Evolutionary conservation across 2,329 filamentous ascomycete genomes (phyloP).

Genomic region (Leptographium procerum): DNA sequence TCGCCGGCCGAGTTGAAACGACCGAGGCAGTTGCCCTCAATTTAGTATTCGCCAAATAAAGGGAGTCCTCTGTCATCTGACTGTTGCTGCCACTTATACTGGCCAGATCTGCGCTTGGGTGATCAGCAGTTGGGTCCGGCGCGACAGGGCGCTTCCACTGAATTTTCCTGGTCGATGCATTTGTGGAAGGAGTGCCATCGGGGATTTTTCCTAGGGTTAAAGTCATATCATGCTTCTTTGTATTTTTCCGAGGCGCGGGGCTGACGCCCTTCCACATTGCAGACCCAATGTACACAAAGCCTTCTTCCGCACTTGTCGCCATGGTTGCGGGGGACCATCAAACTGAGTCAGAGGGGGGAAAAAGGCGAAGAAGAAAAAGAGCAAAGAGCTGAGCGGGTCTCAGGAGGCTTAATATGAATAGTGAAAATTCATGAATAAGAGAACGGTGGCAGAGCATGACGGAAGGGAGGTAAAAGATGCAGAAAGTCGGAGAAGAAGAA

Average conservation of each 20-base stretch:
- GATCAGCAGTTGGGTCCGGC: no score
- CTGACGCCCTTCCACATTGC: not conserved
- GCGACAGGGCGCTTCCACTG: constrained; percentile 1
- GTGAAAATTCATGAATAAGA: not conserved
- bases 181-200: no score
- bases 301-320: not conserved
- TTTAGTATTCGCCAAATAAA: no score
- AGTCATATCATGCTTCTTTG: not conserved
- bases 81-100: not conserved
- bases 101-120: no score
- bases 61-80: not conserved
- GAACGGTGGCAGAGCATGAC: no score
- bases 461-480: not conserved
- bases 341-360: not conserved
- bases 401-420: not conserved
- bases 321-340: not conserved
- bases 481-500: not conserved
- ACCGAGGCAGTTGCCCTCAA: not conserved
- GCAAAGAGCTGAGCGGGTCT: no score
- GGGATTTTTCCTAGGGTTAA: not conserved
- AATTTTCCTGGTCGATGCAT: not conserved
- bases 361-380: not conserved
- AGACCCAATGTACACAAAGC: not conserved
- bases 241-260: not conserved
- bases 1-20: not conserved